phyloP scores from a whole-genome alignment of 1,284 basidiomycete genomes.

The Rhodotorula sp. region DNA sequence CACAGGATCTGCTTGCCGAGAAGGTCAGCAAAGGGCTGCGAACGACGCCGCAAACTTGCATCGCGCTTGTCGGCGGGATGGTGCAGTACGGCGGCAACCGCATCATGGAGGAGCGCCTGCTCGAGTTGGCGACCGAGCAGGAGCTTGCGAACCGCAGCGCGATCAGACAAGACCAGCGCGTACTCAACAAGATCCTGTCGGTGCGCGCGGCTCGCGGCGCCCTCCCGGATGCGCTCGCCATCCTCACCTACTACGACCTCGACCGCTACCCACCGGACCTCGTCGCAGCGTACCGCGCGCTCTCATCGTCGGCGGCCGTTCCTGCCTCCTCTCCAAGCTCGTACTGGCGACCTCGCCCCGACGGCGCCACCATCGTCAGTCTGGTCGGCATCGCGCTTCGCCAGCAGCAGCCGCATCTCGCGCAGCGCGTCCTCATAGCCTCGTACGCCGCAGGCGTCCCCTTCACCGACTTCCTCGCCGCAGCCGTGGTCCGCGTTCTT shows the following conservation, averaged over 20 bases:
- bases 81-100: conserved; percentile 34
- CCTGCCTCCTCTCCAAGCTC: no score
- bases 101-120: conserved; percentile 36
- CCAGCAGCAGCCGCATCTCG: conserved; percentile 13
- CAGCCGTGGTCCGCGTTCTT: conserved; percentile 13
- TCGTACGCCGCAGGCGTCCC: background rate
- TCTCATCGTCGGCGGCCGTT: background rate
- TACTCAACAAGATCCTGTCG: conserved; percentile 35
- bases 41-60: conserved; percentile 30
- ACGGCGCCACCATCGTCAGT: conserved; percentile 28
- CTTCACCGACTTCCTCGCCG: conserved; percentile 22
- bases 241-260: conserved; percentile 31
- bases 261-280: conserved; percentile 6
- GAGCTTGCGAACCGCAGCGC: conserved; percentile 6
- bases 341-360: conserved; percentile 14
- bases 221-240: conserved; percentile 17
- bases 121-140: conserved; percentile 8
- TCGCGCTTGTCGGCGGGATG: conserved; percentile 38
- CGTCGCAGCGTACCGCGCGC: background rate
- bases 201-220: conserved; percentile 23
- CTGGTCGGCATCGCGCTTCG: conserved; percentile 28
- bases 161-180: conserved; percentile 25
- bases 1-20: conserved; percentile 29
- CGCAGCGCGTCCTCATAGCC: conserved; percentile 19
- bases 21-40: conserved; percentile 24